These are phyloP conservation scores for Teratosphaeria viscida DNA, from an alignment of 2,329 filamentous ascomycete genomes.

Conservation along the genomic window DNA sequence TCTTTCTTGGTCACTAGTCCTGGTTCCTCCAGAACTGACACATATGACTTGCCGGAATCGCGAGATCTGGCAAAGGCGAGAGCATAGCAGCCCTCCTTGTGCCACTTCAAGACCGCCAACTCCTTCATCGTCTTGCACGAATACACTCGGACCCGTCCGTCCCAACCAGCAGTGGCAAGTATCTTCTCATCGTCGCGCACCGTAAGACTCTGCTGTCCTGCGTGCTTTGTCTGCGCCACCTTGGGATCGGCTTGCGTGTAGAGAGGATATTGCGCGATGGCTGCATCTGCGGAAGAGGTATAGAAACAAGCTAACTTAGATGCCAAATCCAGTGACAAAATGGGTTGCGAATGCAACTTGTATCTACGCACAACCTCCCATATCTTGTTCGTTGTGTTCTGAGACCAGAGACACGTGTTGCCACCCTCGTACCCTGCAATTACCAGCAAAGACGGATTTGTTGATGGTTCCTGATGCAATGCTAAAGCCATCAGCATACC, in stretches of 20 bases:
- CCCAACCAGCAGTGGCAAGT: slow-evolving; percentile 89
- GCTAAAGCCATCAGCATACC: slow-evolving; percentile 84
- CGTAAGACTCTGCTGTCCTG: slow-evolving; percentile 73
- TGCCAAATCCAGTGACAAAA: slow-evolving; percentile 52
- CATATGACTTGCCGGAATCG: background rate
- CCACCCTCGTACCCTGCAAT: slow-evolving; percentile 81
- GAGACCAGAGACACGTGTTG: slow-evolving; percentile 48
- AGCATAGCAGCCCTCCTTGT: slow-evolving; percentile 76
- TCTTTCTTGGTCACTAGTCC: slow-evolving; percentile 1
- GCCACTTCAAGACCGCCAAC: slow-evolving; percentile 88
- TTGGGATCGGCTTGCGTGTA: slow-evolving; percentile 4
- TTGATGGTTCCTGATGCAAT: slow-evolving; percentile 34
- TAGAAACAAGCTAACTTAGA: slow-evolving; percentile 49
- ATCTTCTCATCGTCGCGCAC: slow-evolving; percentile 73
- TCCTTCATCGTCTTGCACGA: slow-evolving; percentile 67
- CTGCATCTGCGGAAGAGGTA: slow-evolving; percentile 72
- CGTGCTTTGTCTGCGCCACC: slow-evolving; percentile 65
- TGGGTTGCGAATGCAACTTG: slow-evolving; percentile 65
- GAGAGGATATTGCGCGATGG: slow-evolving; percentile 66
- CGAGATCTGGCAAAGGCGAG: slow-evolving; percentile 54
- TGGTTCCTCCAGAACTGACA: background rate
- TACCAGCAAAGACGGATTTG: slow-evolving; percentile 45
- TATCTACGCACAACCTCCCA: slow-evolving; percentile 53
- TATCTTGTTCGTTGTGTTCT: slow-evolving; percentile 31
- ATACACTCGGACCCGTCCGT: slow-evolving; percentile 71